These are phyloP conservation scores for Hypomontagnella monticulosa DNA, from an alignment of 495 filamentous ascomycete genomes.

Conservation along the genomic window DNA sequence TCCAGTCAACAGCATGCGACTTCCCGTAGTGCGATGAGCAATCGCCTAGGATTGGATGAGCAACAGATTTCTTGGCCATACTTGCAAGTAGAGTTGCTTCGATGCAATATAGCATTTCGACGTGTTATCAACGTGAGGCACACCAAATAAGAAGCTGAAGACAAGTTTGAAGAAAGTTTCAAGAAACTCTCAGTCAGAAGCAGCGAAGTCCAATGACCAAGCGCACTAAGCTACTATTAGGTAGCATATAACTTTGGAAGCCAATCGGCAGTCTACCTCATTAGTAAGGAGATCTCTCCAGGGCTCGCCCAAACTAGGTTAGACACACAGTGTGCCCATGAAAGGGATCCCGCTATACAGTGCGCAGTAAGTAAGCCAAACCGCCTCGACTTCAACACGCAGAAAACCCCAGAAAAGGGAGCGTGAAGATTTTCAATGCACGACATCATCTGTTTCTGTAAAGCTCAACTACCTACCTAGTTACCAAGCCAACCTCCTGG, in stretches of 20 bases:
- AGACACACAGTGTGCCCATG: not conserved
- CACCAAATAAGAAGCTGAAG: too few species aligned
- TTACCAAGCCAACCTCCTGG: conserved; percentile 26
- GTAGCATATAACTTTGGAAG: not conserved
- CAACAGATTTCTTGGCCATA: not conserved
- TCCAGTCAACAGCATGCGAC: conserved; percentile 3
- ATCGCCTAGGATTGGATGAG: not conserved
- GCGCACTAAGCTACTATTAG: not conserved
- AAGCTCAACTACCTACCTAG: not conserved
- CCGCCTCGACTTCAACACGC: too few species aligned
- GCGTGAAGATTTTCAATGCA: conserved; percentile 9
- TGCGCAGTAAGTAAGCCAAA: not conserved
- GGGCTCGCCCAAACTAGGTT: not conserved
- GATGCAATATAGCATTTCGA: not conserved
- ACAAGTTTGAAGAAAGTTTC: not conserved
- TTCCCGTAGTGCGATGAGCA: conserved; percentile 10
- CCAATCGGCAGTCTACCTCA: conserved; percentile 34
- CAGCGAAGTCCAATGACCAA: not conserved
- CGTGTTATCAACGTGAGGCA: too few species aligned
- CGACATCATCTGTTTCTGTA: conserved; percentile 5
- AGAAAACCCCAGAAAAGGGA: not conserved
- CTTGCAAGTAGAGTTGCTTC: too few species aligned
- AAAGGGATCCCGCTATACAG: not conserved
- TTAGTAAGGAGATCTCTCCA: not conserved
- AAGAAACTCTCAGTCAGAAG: not conserved